Base-by-base conservation (phyloP, 345 rosid genomes). In the Syzygium grande region DNA sequence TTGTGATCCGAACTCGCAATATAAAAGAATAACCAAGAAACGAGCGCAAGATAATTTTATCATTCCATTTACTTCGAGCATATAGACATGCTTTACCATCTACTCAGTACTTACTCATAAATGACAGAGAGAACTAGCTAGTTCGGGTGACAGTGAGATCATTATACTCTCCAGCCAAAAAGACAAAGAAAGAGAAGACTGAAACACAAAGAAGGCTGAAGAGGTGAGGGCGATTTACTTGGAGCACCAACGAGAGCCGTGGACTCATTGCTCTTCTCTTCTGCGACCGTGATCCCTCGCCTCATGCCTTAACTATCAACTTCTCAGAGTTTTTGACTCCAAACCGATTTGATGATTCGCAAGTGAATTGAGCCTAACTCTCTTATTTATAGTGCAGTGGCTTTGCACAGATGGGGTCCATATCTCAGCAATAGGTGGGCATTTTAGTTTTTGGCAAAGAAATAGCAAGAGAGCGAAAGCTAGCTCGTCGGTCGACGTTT, bases 201-300 rank as follows among this genome's bases (percentile, higher is more conserved):
- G 38, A 86, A 86, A 23, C 80, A 4, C n/a, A 4, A 34, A 41
- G 43, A 9, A 73, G 83, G 83, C 49, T 2, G 83, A 38, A 73
- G 83, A 73, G 21, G 27, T 38, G 27, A 73, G 12, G 77, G 84
- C 65, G 87, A 58, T 90, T 90, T 94, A 96, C 99, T 92, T 54
- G 92, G 97, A 27, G 92, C 92, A 12, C 92, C 85, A 14, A 89
- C 93, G 51, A 93, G 95, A 85, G 98, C 68, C 41, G 55, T 77
- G 88, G 88, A 68, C 49, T 86, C 85, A 38, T 52, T 59, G 58
- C 84, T 51, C 52, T 86, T 86, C 79, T 12, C 83, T 43, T 46
- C 87, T 15, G 61, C 30, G 43, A 46, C 27, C 29, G 5, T 9
- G 61, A 53, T 73, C 8, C 38, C 61, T 84, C 61, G 25, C 59